These are phyloP conservation scores for Chlorella sp. DNA, from an alignment of 139 green algal genomes.

Conservation along the genomic window DNA sequence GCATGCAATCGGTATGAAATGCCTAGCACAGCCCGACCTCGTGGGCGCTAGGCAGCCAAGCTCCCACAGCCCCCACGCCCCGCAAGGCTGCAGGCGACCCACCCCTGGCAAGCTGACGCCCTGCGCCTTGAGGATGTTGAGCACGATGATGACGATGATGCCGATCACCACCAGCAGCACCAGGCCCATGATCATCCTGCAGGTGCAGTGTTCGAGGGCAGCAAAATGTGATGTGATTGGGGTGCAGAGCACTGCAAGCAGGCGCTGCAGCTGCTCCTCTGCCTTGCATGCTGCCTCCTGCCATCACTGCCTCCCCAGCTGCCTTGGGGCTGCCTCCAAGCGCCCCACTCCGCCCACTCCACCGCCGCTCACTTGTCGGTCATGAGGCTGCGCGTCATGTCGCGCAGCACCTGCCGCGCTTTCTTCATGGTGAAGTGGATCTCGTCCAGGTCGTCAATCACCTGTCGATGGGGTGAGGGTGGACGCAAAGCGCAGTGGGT, in stretches of 20 bases:
- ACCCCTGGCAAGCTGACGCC: conserved; percentile 25
- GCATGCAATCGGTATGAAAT: too few relatives aligned
- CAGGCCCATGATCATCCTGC: conserved; percentile 82
- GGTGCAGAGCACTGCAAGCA: background rate
- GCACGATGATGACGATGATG: conserved; percentile 77
- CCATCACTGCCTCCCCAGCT: too few relatives aligned
- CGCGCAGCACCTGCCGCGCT: conserved; percentile 77
- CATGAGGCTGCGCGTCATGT: conserved; percentile 83
- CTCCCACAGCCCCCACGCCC: background rate
- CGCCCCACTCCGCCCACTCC: too few relatives aligned
- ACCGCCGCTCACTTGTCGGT: conserved; percentile 83
- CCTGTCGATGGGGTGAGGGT: conserved; percentile 7
- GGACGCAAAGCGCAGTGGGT: background rate
- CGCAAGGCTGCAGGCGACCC: background rate
- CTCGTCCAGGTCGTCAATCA: conserved; percentile 84
- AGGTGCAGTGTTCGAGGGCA: too few relatives aligned
- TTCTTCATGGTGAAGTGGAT: conserved; percentile 94
- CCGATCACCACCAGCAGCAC: conserved; percentile 73
- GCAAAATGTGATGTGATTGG: background rate
- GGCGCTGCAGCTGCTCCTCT: background rate
- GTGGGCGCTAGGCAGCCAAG: background rate
- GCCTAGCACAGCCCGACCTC: too few relatives aligned
- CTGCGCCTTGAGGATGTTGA: conserved; percentile 52
- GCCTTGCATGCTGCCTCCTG: background rate
- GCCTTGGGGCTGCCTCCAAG: too few relatives aligned